phyloP scores from a whole-genome alignment of 1,284 basidiomycete species.

The Trichosporon asahii region DNA sequence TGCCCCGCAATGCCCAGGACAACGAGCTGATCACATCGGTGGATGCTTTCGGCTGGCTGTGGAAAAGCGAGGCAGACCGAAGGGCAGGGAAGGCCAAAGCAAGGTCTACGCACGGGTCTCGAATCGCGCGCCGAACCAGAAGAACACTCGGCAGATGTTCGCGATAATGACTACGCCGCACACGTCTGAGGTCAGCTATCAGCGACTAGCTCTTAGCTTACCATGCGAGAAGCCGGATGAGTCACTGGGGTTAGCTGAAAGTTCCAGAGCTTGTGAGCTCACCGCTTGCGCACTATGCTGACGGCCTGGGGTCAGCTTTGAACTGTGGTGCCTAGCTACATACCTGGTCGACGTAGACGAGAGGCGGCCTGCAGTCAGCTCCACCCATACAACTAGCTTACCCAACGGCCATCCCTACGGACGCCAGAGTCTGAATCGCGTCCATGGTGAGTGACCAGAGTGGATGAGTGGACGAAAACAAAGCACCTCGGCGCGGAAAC shows the following conservation, averaged over 20 bases:
- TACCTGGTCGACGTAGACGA: slow-evolving; percentile 54
- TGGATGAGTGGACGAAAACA: not conserved
- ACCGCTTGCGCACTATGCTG: slow-evolving; percentile 54
- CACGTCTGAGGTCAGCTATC: slow-evolving; percentile 33
- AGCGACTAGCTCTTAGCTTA: not conserved
- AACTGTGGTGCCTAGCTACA: slow-evolving; percentile 11
- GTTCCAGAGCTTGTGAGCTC: slow-evolving; percentile 17
- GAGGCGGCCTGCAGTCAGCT: slow-evolving; percentile 47
- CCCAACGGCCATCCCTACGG: slow-evolving; percentile 52
- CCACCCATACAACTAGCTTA: slow-evolving; percentile 21
- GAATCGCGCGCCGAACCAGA: slow-evolving; percentile 56
- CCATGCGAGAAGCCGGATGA: slow-evolving; percentile 49
- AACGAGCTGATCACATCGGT: too few species aligned
- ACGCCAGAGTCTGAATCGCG: slow-evolving; percentile 41
- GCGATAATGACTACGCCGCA: slow-evolving; percentile 50
- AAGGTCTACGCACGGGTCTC: slow-evolving; percentile 47
- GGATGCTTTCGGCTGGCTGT: not conserved
- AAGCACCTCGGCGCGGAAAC: not conserved
- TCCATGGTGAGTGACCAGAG: not conserved
- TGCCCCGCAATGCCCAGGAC: too few species aligned
- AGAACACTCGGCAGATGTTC: slow-evolving; percentile 53
- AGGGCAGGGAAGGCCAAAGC: not conserved
- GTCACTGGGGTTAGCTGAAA: too few species aligned
- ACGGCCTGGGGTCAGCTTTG: slow-evolving; percentile 37
- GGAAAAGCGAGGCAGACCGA: not conserved